A percentile compares a stretch with the other conserved stretches of the same genome.
Conservation (phyloP, 176 grass and related monocot genomes). For the Zoysia japonica region DNA sequence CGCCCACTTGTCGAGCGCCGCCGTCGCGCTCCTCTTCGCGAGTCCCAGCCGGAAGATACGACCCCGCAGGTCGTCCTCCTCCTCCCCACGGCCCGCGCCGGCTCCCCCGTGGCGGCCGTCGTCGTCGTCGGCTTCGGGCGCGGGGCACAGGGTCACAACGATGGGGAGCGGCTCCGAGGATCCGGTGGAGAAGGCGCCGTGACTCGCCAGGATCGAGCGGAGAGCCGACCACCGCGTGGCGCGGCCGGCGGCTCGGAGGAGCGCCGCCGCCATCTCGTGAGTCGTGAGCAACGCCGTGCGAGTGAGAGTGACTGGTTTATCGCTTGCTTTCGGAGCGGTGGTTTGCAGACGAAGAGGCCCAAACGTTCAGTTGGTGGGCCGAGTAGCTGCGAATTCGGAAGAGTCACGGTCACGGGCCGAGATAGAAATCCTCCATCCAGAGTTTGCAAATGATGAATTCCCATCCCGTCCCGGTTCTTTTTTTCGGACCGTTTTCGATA, state of each 20-base stretch:
- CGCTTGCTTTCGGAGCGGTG: neutral
- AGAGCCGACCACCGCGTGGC: constrained; percentile 29
- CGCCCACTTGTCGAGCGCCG: constrained; percentile 67
- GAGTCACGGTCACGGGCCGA: neutral
- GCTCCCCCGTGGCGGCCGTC: neutral
- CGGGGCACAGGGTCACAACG: neutral
- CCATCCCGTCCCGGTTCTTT: too few relatives aligned
- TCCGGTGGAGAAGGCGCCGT: constrained; percentile 26
- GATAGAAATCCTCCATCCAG: too few relatives aligned
- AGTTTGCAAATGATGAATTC: too few relatives aligned
- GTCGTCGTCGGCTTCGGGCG: constrained; percentile 26
- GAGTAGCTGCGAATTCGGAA: neutral
- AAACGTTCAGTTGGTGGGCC: neutral
- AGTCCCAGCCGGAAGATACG: constrained; percentile 71
- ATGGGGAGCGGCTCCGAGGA: neutral
- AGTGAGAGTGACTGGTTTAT: neutral
- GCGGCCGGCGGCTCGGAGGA: constrained; percentile 36
- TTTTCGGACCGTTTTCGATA: too few relatives aligned
- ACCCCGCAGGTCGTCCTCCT: constrained; percentile 54
- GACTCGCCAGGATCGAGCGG: constrained; percentile 8
- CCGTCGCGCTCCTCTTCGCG: constrained; percentile 74
- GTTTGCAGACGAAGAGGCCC: neutral
- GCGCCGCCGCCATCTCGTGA: constrained; percentile 44
- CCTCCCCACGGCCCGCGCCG: constrained; percentile 3
- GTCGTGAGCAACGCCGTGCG: neutral